phyloP scores from a whole-genome alignment of 2,329 filamentous ascomycete species.

The Nigrograna mackinnonii region DNA sequence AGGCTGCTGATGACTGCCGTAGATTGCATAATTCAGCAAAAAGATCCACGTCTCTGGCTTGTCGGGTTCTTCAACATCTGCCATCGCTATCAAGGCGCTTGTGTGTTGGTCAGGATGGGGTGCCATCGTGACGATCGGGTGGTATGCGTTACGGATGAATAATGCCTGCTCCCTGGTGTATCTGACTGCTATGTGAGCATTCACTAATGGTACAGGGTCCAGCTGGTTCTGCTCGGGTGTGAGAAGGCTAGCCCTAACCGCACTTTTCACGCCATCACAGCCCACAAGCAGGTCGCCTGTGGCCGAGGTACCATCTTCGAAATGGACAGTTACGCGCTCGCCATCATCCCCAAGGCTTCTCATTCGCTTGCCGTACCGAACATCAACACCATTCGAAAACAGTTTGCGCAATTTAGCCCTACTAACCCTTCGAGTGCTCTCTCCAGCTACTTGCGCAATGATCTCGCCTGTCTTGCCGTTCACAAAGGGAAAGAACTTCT shows the following conservation, averaged over 20 bases:
- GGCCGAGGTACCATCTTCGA: constrained; percentile 2
- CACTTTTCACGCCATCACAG: constrained; percentile 1
- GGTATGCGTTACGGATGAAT: constrained; percentile 4
- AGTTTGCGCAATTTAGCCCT: no score
- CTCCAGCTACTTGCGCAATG: no score
- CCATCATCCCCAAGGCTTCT: constrained; percentile 36
- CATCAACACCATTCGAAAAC: constrained; percentile 35
- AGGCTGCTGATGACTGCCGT: no score
- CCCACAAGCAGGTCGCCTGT: constrained; percentile 2
- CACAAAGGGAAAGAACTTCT: no score
- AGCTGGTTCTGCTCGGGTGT: constrained; percentile 1
- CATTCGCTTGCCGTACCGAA: constrained; percentile 48
- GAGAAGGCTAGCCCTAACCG: neutral
- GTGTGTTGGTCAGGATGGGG: no score
- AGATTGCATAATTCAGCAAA: no score
- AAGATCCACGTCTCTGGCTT: no score
- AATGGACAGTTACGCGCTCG: constrained; percentile 31
- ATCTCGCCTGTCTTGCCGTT: constrained; percentile 5
- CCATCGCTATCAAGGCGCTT: no score
- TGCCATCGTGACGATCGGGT: constrained; percentile 11
- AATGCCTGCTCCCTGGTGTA: constrained; percentile 3
- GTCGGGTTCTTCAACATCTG: no score
- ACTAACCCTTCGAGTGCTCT: no score
- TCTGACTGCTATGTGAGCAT: constrained; percentile 28
- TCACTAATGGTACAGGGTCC: no score